Evolutionary conservation across 2,329 filamentous ascomycete genomes (phyloP), one percentile per base, ranked within the genome.

Genomic region (Scedosporium minutisporum): DNA sequence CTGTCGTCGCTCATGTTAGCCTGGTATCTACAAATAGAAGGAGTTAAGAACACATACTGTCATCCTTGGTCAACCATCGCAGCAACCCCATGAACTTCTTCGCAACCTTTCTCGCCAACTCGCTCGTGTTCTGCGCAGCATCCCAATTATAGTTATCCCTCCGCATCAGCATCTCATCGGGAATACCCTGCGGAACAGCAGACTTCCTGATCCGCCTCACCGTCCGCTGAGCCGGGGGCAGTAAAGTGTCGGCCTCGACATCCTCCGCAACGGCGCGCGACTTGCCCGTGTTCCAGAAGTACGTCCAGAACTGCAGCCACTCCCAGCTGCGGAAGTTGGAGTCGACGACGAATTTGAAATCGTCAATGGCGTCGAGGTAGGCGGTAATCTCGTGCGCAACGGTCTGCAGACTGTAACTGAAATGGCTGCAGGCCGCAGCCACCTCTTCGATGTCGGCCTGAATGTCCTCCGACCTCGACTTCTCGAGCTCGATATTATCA

Each of bases 371-470:
- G 61, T 91, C 86, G 55, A 99, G 75, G 68, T 96, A 95, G 12
- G 83, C 84, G 66, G 90, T 86, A 77, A 96, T 89, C 70, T 97
- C 92, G 71, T 96, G 90, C 0, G 91, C 93, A 70, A 97, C 93
- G 67, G 95, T 90, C 65, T 95, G 85, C 27, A 99, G 79, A 53
- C 90, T 96, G 72, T 95, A 97, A 71, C 90, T 93, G 71, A 97
- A 99, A 74, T 97, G 93, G 0, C 95, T 93, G 70, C 95, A 99
- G 63, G 93, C 96, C n/a, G 95, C 93, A 48, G 93, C 93, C 10
- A 97, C 93, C 74, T 99, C 95, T 72, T 99, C 95, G 63, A 96
- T 92, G 72, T 97, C 95, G 2, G 93, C 95, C 70, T 96, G 88
- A 7, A 93, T 82, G 65, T 89, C 88, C 61, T 91, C 82, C 0